Conservation (phyloP, 345 rosid species). For the Populus nigra region DNA sequence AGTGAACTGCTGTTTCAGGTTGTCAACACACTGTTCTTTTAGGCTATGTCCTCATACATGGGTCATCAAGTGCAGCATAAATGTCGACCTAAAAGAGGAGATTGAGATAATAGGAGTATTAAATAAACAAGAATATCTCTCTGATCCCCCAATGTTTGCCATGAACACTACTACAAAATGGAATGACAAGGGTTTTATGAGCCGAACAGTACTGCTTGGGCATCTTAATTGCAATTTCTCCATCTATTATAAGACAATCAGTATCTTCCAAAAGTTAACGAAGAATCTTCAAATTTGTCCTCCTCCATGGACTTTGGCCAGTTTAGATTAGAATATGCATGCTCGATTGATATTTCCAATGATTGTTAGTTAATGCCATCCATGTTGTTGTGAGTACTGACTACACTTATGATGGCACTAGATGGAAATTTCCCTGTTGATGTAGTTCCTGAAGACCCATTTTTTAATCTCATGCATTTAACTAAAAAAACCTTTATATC, state of each 20-base stretch:
- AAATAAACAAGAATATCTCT: background rate
- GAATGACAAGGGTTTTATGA: background rate
- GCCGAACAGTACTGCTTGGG: background rate
- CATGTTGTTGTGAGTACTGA: background rate
- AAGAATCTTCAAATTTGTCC: background rate
- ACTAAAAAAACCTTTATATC: background rate
- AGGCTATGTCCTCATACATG: background rate
- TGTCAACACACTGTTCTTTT: background rate
- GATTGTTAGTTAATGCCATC: background rate
- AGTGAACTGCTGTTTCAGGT: background rate
- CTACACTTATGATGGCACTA: background rate
- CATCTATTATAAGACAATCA: background rate
- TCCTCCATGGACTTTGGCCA: background rate
- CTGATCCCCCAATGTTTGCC: background rate
- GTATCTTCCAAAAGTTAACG: background rate
- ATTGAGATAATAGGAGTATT: background rate
- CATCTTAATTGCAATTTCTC: background rate
- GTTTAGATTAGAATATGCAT: background rate
- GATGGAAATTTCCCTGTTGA: background rate
- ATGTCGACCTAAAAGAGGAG: background rate
- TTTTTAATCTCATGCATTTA: constrained; percentile 10
- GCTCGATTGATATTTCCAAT: background rate
- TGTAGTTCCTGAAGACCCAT: background rate
- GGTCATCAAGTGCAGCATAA: background rate
- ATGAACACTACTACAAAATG: background rate